A percentile compares a stretch with the other conserved stretches of the same genome.
Evolutionary conservation across 2,329 filamentous ascomycete species (phyloP).

Genomic region (Colletotrichum simmondsii): DNA sequence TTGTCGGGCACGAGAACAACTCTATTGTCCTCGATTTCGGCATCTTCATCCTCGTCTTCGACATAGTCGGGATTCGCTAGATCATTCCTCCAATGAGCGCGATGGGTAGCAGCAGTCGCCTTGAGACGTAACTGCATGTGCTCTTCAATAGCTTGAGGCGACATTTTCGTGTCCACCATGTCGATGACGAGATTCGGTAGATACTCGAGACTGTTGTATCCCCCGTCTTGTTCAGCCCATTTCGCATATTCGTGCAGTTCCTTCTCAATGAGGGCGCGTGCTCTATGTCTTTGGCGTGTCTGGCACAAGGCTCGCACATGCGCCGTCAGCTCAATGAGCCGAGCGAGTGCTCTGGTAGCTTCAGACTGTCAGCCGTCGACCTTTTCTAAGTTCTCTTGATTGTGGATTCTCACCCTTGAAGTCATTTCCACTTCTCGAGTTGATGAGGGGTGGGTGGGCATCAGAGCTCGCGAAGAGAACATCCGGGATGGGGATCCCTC

Average conservation of each 20-base stretch:
- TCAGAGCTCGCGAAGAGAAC: constrained; percentile 47
- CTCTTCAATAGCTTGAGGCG: constrained; percentile 45
- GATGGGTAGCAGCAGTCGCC: constrained; percentile 47
- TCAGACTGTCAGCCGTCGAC: constrained; percentile 29
- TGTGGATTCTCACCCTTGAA: constrained; percentile 46
- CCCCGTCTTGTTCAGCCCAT: constrained; percentile 55
- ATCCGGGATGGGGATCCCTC: constrained; percentile 51
- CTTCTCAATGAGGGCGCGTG: constrained; percentile 46
- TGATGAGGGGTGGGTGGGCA: constrained; percentile 48
- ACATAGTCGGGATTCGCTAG: neutral
- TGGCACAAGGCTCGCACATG: constrained; percentile 48
- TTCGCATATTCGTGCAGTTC: constrained; percentile 47
- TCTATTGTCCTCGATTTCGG: constrained; percentile 28
- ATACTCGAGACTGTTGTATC: constrained; percentile 45
- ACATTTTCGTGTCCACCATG: constrained; percentile 44
- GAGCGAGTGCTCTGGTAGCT: constrained; percentile 52
- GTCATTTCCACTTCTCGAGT: constrained; percentile 47
- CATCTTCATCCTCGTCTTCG: constrained; percentile 25
- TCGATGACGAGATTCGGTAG: constrained; percentile 53
- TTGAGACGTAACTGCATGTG: constrained; percentile 49
- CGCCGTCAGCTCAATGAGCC: constrained; percentile 53
- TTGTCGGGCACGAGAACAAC: constrained; percentile 33
- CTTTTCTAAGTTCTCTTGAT: neutral
- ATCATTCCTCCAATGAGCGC: constrained; percentile 46
- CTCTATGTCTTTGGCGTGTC: constrained; percentile 45